Percentiles rank a stretch among this genome's conserved stretches.
phyloP scores from a whole-genome alignment of 2,329 filamentous ascomycete species.

The Verticillium nonalfalfae region DNA sequence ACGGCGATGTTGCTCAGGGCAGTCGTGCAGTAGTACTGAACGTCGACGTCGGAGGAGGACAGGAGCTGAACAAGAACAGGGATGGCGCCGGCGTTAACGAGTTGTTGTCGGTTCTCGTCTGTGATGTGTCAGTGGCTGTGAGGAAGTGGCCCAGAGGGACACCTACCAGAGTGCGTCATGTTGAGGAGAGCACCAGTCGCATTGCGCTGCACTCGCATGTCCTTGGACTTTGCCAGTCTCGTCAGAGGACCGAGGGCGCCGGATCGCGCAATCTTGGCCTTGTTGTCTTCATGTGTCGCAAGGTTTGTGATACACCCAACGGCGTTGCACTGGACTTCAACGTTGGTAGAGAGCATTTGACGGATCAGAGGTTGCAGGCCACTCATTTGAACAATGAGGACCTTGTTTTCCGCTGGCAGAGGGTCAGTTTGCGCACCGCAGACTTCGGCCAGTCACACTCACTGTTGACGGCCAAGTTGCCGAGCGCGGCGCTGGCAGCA shows the following conservation, averaged over 20 bases:
- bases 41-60: slow-evolving; percentile 88
- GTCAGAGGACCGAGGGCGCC: slow-evolving; percentile 89
- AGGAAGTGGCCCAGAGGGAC: neutral
- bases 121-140: slow-evolving; percentile 14
- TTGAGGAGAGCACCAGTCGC: slow-evolving; percentile 94
- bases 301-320: slow-evolving; percentile 98
- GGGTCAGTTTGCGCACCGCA: neutral
- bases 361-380: slow-evolving; percentile 87
- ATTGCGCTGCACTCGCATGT: slow-evolving; percentile 97
- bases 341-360: slow-evolving; percentile 97
- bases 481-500: slow-evolving; percentile 90
- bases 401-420: slow-evolving; percentile 84
- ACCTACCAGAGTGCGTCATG: slow-evolving; percentile 95
- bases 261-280: slow-evolving; percentile 94
- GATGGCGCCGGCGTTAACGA: slow-evolving; percentile 96
- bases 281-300: slow-evolving; percentile 97
- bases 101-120: slow-evolving; percentile 97
- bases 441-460: slow-evolving; percentile 26
- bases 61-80: slow-evolving; percentile 93
- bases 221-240: slow-evolving; percentile 88
- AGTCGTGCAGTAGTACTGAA: slow-evolving; percentile 99
- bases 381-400: slow-evolving; percentile 87
- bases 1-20: slow-evolving; percentile 98
- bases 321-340: slow-evolving; percentile 98
- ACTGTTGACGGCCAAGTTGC: slow-evolving; percentile 97